phyloP scores from a whole-genome alignment of 495 filamentous ascomycete species.

The Collariella sp. region DNA sequence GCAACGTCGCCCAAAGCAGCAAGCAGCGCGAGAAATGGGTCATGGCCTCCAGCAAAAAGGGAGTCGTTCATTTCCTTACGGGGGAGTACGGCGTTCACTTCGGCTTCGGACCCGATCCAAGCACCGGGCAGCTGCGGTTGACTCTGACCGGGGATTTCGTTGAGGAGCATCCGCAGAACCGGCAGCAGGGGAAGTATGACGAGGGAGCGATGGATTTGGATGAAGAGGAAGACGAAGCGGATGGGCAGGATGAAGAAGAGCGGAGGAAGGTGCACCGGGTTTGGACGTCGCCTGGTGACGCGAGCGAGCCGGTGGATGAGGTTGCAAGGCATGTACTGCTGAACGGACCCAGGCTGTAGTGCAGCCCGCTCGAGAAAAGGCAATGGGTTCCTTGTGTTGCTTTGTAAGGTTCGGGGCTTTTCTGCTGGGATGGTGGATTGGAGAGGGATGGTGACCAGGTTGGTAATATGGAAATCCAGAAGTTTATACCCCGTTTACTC shows the following conservation, averaged over 20 bases:
- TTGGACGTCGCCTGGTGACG: constrained; percentile 14
- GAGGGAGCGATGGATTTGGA: not conserved
- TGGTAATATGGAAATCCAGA: too few relatives aligned
- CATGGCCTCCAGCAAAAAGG: constrained; percentile 6
- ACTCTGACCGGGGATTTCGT: constrained; percentile 6
- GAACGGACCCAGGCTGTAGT: not conserved
- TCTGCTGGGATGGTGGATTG: too few relatives aligned
- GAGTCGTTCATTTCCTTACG: constrained; percentile 15
- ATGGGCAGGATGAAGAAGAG: not conserved
- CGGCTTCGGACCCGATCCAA: not conserved
- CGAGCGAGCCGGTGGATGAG: not conserved
- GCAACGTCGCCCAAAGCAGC: not conserved
- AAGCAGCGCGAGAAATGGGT: too few relatives aligned
- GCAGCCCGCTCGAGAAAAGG: not conserved
- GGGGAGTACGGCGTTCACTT: constrained; percentile 16
- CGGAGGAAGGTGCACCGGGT: not conserved
- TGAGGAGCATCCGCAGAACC: not conserved
- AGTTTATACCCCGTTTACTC: too few relatives aligned
- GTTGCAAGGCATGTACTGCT: constrained; percentile 11
- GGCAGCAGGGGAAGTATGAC: too few relatives aligned
- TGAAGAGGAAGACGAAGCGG: not conserved
- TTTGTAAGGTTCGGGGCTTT: too few relatives aligned
- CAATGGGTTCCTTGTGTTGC: too few relatives aligned
- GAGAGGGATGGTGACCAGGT: too few relatives aligned
- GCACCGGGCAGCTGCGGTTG: constrained; percentile 5